Conservation (phyloP, 2,329 filamentous ascomycete species). For the Pseudocercospora crystallina region DNA sequence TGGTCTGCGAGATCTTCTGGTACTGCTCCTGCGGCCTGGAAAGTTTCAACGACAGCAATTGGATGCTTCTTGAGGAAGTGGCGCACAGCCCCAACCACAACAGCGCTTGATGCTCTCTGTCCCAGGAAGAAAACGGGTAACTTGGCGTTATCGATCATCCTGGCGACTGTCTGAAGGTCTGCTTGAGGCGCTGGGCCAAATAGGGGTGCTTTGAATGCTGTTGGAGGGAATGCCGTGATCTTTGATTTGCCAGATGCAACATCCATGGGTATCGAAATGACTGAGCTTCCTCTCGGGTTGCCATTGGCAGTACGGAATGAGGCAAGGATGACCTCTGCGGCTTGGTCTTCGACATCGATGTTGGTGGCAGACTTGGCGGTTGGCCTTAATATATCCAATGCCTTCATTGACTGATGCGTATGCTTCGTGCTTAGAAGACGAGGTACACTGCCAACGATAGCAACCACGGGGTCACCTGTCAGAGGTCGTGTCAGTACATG, state of each 20-base stretch:
- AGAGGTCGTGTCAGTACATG: background rate
- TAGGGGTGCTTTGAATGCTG: conserved; percentile 43
- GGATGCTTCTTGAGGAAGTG: conserved; percentile 43
- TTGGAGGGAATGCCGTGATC: conserved; percentile 40
- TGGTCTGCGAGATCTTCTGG: conserved; percentile 43
- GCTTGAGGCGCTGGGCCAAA: conserved; percentile 41
- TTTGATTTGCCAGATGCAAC: conserved; percentile 43
- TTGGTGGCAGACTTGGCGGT: conserved; percentile 45
- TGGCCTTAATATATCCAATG: conserved; percentile 46
- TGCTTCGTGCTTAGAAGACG: conserved; percentile 46
- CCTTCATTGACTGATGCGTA: conserved; percentile 50
- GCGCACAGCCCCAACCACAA: conserved; percentile 45
- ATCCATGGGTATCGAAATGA: conserved; percentile 48
- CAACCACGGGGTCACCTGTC: conserved; percentile 50
- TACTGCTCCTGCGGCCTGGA: conserved; percentile 51
- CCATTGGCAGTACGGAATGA: conserved; percentile 46
- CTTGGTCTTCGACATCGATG: conserved; percentile 50
- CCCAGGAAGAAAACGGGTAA: conserved; percentile 49
- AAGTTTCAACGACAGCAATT: conserved; percentile 52
- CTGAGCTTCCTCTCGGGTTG: conserved; percentile 45
- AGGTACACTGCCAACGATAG: conserved; percentile 51
- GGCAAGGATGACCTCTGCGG: conserved; percentile 48
- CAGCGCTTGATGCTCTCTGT: conserved; percentile 42
- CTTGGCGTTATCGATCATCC: conserved; percentile 35
- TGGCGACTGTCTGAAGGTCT: conserved; percentile 37